Conservation (phyloP, 495 filamentous ascomycete genomes). For the Aspergillus sparsus region DNA sequence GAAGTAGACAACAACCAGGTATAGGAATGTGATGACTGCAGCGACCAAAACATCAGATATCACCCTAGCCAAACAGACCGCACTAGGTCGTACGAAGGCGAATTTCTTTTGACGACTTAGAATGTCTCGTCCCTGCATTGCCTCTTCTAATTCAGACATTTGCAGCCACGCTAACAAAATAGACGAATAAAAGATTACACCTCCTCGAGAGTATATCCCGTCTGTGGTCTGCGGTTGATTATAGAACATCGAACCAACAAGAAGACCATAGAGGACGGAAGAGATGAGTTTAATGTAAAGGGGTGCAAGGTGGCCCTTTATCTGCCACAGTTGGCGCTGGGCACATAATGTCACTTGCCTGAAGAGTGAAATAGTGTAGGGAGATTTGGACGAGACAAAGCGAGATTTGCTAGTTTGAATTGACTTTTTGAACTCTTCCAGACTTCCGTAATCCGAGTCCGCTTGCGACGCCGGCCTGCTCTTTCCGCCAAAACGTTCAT, state of each 20-base stretch:
- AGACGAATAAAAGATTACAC: slow-evolving; percentile 68
- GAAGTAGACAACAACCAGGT: slow-evolving; percentile 74
- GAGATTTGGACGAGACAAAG: slow-evolving; percentile 42
- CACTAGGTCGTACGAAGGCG: slow-evolving; percentile 75
- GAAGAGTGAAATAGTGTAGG: slow-evolving; percentile 62
- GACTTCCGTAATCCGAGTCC: slow-evolving; percentile 48
- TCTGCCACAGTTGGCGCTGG: slow-evolving; percentile 59
- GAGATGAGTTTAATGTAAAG: slow-evolving; percentile 40
- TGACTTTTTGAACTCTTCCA: slow-evolving; percentile 47
- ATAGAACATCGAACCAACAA: slow-evolving; percentile 43
- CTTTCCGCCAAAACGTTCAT: slow-evolving; percentile 31
- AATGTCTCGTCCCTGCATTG: slow-evolving; percentile 70
- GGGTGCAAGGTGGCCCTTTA: slow-evolving; percentile 35
- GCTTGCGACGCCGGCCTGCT: slow-evolving; percentile 32
- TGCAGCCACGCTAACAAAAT: slow-evolving; percentile 81
- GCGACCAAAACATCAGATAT: slow-evolving; percentile 68
- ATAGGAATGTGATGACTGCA: slow-evolving; percentile 62
- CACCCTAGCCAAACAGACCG: slow-evolving; percentile 71
- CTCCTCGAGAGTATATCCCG: slow-evolving; percentile 46
- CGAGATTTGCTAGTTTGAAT: slow-evolving; percentile 41
- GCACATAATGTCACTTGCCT: slow-evolving; percentile 65
- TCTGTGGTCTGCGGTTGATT: slow-evolving; percentile 47
- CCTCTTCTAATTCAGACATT: slow-evolving; percentile 68
- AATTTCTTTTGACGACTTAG: slow-evolving; percentile 75
- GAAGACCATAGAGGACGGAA: slow-evolving; percentile 34